phyloP scores from a whole-genome alignment of 2,329 filamentous ascomycete genomes.

The Hirsutella thompsonii region DNA sequence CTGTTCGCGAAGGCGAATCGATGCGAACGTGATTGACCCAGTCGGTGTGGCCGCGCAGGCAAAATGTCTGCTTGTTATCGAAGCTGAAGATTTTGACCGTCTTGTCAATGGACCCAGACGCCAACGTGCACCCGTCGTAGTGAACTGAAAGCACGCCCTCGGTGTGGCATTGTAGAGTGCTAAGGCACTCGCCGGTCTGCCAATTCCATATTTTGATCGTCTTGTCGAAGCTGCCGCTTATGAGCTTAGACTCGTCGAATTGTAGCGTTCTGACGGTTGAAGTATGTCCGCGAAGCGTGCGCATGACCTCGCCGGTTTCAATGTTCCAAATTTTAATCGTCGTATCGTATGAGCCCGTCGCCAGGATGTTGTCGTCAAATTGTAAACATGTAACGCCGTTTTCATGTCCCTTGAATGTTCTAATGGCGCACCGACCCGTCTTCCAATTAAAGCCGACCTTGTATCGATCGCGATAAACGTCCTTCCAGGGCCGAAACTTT shows the following conservation, averaged over 20 bases:
- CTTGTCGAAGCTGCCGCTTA: slow-evolving; percentile 78
- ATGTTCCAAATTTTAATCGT: slow-evolving; percentile 97
- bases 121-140: slow-evolving; percentile 73
- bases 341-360: slow-evolving; percentile 87
- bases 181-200: slow-evolving; percentile 77
- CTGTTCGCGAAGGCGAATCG: slow-evolving; percentile 66
- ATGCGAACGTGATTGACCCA: slow-evolving; percentile 97
- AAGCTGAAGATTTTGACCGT: slow-evolving; percentile 92
- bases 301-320: slow-evolving; percentile 71
- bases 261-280: slow-evolving; percentile 79
- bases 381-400: slow-evolving; percentile 52
- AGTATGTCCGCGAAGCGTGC: slow-evolving; percentile 74
- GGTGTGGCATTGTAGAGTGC: slow-evolving; percentile 65
- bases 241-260: slow-evolving; percentile 83
- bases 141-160: slow-evolving; percentile 79
- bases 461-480: slow-evolving; percentile 90
- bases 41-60: slow-evolving; percentile 72
- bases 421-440: slow-evolving; percentile 76
- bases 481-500: slow-evolving; percentile 71
- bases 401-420: slow-evolving; percentile 70
- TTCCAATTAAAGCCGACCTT: slow-evolving; percentile 98
- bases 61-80: slow-evolving; percentile 66
- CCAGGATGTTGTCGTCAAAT: slow-evolving; percentile 79
- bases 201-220: slow-evolving; percentile 95
- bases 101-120: slow-evolving; percentile 79